Evolutionary conservation across 2,329 filamentous ascomycete genomes (phyloP).

Genomic region (Xylariaceae sp.): DNA sequence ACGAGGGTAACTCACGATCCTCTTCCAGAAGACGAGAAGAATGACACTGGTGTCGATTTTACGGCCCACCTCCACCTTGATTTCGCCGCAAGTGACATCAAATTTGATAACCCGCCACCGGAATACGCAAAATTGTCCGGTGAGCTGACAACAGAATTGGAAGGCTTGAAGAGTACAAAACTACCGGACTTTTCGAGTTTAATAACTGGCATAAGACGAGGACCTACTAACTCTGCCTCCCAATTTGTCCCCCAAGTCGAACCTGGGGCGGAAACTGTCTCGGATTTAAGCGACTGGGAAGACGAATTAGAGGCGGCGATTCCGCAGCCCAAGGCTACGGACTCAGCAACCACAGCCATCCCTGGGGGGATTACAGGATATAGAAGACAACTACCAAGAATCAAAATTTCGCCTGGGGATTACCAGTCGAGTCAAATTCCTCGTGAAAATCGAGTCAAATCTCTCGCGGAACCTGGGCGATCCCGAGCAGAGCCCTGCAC

Average conservation of each 20-base stretch:
- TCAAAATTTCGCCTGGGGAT: not conserved
- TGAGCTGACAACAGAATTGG: slow-evolving; percentile 41
- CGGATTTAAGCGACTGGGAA: slow-evolving; percentile 52
- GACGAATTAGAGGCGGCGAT: slow-evolving; percentile 37
- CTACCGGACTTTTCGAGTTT: slow-evolving; percentile 31
- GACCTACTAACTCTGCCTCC: slow-evolving; percentile 6
- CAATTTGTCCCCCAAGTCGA: slow-evolving; percentile 13
- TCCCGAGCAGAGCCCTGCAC: not conserved
- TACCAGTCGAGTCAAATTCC: slow-evolving; percentile 9
- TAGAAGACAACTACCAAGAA: slow-evolving; percentile 11
- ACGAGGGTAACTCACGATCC: slow-evolving; percentile 26
- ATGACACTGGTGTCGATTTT: slow-evolving; percentile 52
- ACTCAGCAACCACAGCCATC: slow-evolving; percentile 5
- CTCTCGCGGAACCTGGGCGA: slow-evolving; percentile 2
- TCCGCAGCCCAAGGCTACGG: slow-evolving; percentile 7
- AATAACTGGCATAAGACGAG: slow-evolving; percentile 21
- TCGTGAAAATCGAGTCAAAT: not conserved
- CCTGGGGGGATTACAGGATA: slow-evolving; percentile 2
- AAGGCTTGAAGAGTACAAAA: slow-evolving; percentile 27
- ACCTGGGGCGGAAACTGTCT: slow-evolving; percentile 32
- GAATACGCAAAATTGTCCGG: slow-evolving; percentile 45
- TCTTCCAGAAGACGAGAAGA: slow-evolving; percentile 29
- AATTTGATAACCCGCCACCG: slow-evolving; percentile 29
- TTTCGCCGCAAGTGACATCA: slow-evolving; percentile 31
- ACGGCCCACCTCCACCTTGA: slow-evolving; percentile 48